Evolutionary conservation across 1,139 yeast genomes (phyloP).

Genomic region (Blastobotrys buckinghamii): DNA sequence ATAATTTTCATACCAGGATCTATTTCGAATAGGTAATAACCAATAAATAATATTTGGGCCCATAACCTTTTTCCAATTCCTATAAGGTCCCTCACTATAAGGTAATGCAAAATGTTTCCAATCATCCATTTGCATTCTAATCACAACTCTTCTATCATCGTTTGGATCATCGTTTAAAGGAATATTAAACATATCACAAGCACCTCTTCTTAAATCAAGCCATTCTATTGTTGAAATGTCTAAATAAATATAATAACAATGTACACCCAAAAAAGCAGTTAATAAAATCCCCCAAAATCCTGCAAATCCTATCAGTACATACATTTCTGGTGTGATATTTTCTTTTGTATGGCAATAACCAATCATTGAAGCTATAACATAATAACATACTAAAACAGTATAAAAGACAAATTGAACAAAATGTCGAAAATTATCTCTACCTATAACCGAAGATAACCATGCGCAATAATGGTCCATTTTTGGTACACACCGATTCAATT

Average conservation of each 20-base stretch:
- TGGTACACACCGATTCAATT: slow-evolving; percentile 63
- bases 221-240: slow-evolving; percentile 35
- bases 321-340: slow-evolving; percentile 24
- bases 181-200: slow-evolving; percentile 28
- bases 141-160: slow-evolving; percentile 23
- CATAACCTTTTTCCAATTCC: slow-evolving; percentile 32
- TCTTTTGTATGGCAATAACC: slow-evolving; percentile 24
- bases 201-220: slow-evolving; percentile 23
- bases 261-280: slow-evolving; percentile 28
- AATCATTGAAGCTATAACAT: slow-evolving; percentile 30
- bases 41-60: slow-evolving; percentile 33
- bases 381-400: slow-evolving; percentile 40
- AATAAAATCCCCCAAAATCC: slow-evolving; percentile 25
- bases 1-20: slow-evolving; percentile 7
- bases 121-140: slow-evolving; percentile 19
- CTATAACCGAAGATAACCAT: slow-evolving; percentile 85
- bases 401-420: slow-evolving; percentile 67
- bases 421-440: slow-evolving; percentile 67
- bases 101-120: slow-evolving; percentile 24
- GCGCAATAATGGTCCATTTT: slow-evolving; percentile 78
- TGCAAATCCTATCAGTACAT: slow-evolving; percentile 28
- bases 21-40: slow-evolving; percentile 31
- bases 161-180: slow-evolving; percentile 12
- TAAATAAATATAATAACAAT: slow-evolving; percentile 25
- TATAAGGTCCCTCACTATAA: slow-evolving; percentile 29